Evolutionary conservation across 306 rosid species (phyloP).

Genomic region (Pyrus betulifolia): DNA sequence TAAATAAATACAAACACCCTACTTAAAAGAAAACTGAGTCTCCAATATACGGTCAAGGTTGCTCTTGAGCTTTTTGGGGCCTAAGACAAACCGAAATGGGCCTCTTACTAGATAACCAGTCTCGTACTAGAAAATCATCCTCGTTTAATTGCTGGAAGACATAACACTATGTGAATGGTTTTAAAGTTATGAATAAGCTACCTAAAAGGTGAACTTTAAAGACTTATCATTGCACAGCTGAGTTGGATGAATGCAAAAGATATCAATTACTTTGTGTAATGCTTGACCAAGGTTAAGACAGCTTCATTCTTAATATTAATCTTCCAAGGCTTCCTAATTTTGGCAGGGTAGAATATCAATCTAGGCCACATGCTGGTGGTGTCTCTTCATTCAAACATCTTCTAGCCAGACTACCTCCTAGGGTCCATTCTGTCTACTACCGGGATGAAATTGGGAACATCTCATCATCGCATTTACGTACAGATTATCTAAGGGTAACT

Average conservation of each 20-base stretch:
- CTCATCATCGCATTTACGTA: slow-evolving; percentile 82
- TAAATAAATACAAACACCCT: background rate
- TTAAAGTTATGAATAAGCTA: background rate
- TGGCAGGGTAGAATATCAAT: slow-evolving; percentile 92
- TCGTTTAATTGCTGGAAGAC: background rate
- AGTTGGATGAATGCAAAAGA: background rate
- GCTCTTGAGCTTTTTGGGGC: background rate
- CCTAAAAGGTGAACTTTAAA: background rate
- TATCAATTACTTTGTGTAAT: background rate
- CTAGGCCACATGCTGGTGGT: slow-evolving; percentile 48
- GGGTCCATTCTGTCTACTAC: slow-evolving; percentile 91
- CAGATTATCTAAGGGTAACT: slow-evolving; percentile 56
- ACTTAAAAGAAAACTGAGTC: background rate
- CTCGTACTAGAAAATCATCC: background rate
- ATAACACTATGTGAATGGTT: background rate
- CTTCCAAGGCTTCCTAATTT: slow-evolving; percentile 11
- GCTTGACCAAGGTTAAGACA: background rate
- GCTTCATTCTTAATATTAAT: background rate
- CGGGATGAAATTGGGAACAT: slow-evolving; percentile 90
- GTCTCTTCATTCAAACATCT: slow-evolving; percentile 75
- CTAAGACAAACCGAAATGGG: background rate
- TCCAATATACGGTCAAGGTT: background rate
- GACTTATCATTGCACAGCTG: background rate
- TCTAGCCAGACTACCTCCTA: slow-evolving; percentile 78
- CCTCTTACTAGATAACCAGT: background rate